Evolutionary conservation across 108 stramenopile species (phyloP), one percentile per base, ranked within the genome.

Genomic region (Craspedostauros australis): DNA sequence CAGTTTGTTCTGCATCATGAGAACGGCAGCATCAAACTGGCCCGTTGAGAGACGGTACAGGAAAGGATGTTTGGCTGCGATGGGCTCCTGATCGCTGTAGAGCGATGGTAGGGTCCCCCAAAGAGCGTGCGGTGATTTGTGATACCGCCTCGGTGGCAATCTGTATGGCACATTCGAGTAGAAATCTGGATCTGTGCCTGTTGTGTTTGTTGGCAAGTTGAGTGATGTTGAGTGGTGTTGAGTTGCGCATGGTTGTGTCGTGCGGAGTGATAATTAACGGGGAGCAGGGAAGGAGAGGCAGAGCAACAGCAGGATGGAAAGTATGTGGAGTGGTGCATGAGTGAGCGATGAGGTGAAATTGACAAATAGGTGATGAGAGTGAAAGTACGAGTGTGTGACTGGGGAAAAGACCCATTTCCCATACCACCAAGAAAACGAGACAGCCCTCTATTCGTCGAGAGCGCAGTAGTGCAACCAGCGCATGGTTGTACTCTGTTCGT

Each of bases 121-220:
- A 0, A 88, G 66, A 15, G 91, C 73, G 53, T 92, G 91, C 1
- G 91, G 91, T 16, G 91, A 92, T 58, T 92, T 92, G 38, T 68
- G 45, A 40, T 84, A 73, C 27, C 73, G 68, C 5, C 68, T 59
- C 29, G 82, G 59, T 16, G 82, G 80, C 28, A 92, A 64, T 16
- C 80, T 60, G 60, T 84, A 85, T 5, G 84, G 84, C 22, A 84
- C 70, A 16, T 55, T 52, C 2, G 70, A 50, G 54, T 88, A 92
- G 68, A 84, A 86, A 27, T 59, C 30, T 21, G 72, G 79, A 55
- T 85, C 77, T n/a, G 83, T 71, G 20, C 79, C 76, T 68, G 49
- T 42, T n/a, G n/a, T n/a, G n/a, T n/a, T n/a, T n/a, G n/a, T n/a
- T n/a, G n/a, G n/a, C n/a, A n/a, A n/a, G n/a, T n/a, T n/a, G n/a